Base-by-base conservation (phyloP, 2,329 filamentous ascomycete species). In the Botrytis squamosa region DNA sequence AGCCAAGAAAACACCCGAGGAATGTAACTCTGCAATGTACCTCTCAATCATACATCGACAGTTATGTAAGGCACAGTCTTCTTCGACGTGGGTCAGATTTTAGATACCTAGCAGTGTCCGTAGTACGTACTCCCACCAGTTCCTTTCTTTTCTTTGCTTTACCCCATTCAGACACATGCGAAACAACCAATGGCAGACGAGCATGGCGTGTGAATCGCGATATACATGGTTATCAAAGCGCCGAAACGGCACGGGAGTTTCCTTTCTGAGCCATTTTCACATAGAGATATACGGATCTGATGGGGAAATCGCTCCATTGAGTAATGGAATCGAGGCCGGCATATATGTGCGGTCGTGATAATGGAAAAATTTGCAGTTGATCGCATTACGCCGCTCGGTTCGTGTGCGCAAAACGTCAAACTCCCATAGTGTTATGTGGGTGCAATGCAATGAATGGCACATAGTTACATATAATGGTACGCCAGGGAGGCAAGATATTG, bases 11-110 rank as follows among this genome's bases (percentile, higher is more conserved):
- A 72, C 38, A 8, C 42, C 42, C 49, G 9, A 59, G 25, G 29
- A 69, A 62, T 69, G 52, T 59, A 60, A 73, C 71, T 46, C 64
- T 73, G 55, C 65, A 52, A 69, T 69, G 71, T 20, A 73, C 57
- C 38, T 52, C 62, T 40, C 46, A 67, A 67, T 40, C 65, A 52
- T 44, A 44, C 62, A 64, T 64, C 16, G 29, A 57, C 49, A 57
- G 40, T 57, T 3, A 62, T 49, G 46, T 14, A 55, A 69, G 66
- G 49, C 66, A 59, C 49, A 57, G n/a, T n/a, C 9, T 49, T 66
- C 38, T 22, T 55, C 8, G 16, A 38, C 18, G 40, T 44, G 22
- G 33, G 71, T 72, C 36, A 68, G 63, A 60, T 68, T 72, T 68
- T 72, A 67, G 60, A 29, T 66, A 33, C 33, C 33, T 33, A 29